These are phyloP conservation scores for Actinomortierella wolfii DNA, from an alignment of 371 early-diverging fungal genomes.

Conservation along the genomic window DNA sequence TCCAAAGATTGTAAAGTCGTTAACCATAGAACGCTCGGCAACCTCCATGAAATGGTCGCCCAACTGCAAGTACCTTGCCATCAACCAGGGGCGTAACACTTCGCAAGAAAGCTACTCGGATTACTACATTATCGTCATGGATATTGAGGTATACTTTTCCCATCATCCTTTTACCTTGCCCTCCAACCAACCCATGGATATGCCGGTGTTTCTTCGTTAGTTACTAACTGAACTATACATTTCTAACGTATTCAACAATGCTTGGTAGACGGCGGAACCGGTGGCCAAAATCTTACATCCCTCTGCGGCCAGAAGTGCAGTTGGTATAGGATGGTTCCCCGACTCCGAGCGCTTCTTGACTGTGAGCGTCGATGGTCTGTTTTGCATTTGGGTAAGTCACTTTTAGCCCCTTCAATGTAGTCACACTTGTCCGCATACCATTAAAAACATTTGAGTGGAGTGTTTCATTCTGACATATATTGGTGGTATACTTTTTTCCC, in stretches of 20 bases:
- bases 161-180: not conserved
- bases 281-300: not conserved
- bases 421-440: no score
- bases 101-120: not conserved
- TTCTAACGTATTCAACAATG: not conserved
- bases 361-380: slow-evolving; percentile 9
- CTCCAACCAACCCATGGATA: no score
- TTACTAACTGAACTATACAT: not conserved
- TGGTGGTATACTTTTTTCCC: no score
- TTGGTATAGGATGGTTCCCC: slow-evolving; percentile 23
- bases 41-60: slow-evolving; percentile 23
- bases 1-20: slow-evolving; percentile 18
- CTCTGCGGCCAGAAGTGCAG: not conserved
- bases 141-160: slow-evolving; percentile 12
- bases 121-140: slow-evolving; percentile 8
- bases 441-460: no score
- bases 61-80: slow-evolving; percentile 18
- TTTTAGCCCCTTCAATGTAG: no score
- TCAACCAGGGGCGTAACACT: slow-evolving; percentile 10
- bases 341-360: slow-evolving; percentile 24
- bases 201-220: no score
- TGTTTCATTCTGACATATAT: no score
- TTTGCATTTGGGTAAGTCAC: slow-evolving; percentile 21
- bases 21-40: slow-evolving; percentile 10
- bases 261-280: slow-evolving; percentile 14